Evolutionary conservation across 106 monocot genomes (phyloP), one percentile per base, ranked within the genome.

Genomic region (Acorus calamus): DNA sequence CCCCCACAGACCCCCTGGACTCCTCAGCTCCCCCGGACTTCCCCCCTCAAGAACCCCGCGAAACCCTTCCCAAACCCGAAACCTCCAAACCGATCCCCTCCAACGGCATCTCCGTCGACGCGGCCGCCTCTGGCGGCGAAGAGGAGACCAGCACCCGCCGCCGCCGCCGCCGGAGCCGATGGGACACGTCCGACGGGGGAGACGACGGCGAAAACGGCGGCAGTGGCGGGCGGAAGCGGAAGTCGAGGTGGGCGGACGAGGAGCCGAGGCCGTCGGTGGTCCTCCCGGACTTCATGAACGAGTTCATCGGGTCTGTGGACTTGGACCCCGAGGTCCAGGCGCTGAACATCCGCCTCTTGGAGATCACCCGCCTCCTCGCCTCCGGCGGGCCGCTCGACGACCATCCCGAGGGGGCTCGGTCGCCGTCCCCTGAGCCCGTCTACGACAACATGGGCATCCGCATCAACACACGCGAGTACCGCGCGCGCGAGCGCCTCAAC

Each of bases 221-320:
- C 6, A 58, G 68, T 14, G 65, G 78, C 2, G 62, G 86, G 64
- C 90, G 85, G 74, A 71, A 87, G n/a, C 89, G 87, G 75, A 82
- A 90, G 8, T 80, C 90, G 59, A 90, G 94, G 90, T 84, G 85
- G 5, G 87, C 87, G 2, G 96, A 96, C 50, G 91, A 84, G 13
- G 80, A 86, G 2, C 68, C 61, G 68, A 28, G 28, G 28, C 82
- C 83, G 2, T 42, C 69, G 3, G 66, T 96, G 4, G 80, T 77
- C 67, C 79, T 91, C 14, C 96, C 96, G 2, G 96, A 96, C 67
- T 91, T 96, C 74, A 91, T 96, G 96, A 91, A 96, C 78, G 91
- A 91, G 55, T 87, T 96, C 61, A 75, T 28, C 28, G 28, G 28
- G 28, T 28, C 96, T 1, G 82, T 82, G 0, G 90, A 85, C 28